Conservation (phyloP, 805 yeast genomes). For the Priceomyces medius region DNA sequence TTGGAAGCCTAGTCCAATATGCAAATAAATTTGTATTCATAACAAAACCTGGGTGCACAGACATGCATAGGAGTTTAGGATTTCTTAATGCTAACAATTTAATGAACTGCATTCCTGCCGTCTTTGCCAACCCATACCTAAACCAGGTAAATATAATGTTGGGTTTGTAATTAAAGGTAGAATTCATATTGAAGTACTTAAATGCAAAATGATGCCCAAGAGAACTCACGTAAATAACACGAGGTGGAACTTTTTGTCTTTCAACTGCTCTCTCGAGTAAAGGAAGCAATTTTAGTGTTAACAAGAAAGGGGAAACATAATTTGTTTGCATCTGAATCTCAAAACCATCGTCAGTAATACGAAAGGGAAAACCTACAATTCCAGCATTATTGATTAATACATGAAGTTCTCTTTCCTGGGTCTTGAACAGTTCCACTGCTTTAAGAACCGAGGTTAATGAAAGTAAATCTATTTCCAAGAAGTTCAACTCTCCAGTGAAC, state of each 20-base stretch:
- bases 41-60: slow-evolving; percentile 86
- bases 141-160: slow-evolving; percentile 72
- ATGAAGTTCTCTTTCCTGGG: slow-evolving; percentile 52
- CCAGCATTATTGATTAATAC: slow-evolving; percentile 78
- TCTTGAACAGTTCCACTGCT: slow-evolving; percentile 48
- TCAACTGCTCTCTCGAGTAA: slow-evolving; percentile 43
- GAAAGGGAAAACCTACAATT: slow-evolving; percentile 71
- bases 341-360: slow-evolving; percentile 63
- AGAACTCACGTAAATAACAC: slow-evolving; percentile 65
- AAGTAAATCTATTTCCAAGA: slow-evolving; percentile 37
- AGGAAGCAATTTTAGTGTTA: slow-evolving; percentile 61
- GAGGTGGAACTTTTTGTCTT: slow-evolving; percentile 34
- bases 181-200: slow-evolving; percentile 46
- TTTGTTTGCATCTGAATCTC: slow-evolving; percentile 81
- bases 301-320: slow-evolving; percentile 70
- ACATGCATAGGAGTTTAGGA: slow-evolving; percentile 60
- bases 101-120: slow-evolving; percentile 73
- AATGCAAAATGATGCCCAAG: slow-evolving; percentile 60
- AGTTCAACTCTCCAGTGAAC: slow-evolving; percentile 35
- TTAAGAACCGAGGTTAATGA: slow-evolving; percentile 30
- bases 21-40: slow-evolving; percentile 75
- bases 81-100: slow-evolving; percentile 62
- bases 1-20: slow-evolving; percentile 75
- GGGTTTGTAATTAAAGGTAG: slow-evolving; percentile 58
- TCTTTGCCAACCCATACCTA: slow-evolving; percentile 74